phyloP scores from a whole-genome alignment of 1,284 basidiomycete species.

The Ganoderma multipileum region DNA sequence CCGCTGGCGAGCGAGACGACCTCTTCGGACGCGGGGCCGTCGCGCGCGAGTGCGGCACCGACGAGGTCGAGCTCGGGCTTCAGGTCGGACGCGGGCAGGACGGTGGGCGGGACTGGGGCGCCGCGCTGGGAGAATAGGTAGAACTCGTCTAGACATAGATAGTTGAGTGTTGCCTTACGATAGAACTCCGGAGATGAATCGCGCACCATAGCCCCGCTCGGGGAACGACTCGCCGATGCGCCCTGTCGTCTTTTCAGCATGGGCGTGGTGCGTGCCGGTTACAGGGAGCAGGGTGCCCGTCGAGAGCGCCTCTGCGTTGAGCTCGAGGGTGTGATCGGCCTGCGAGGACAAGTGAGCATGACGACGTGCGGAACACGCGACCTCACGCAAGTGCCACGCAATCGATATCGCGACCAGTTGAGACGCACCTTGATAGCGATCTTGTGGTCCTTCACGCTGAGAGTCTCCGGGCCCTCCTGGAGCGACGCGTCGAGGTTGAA shows the following conservation, averaged over 20 bases:
- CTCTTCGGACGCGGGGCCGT: constrained; percentile 47
- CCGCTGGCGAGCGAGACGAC: constrained; percentile 61
- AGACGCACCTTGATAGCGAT: constrained; percentile 60
- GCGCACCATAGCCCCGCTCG: constrained; percentile 62
- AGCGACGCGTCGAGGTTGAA: constrained; percentile 80
- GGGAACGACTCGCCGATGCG: constrained; percentile 65
- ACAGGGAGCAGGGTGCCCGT: constrained; percentile 59
- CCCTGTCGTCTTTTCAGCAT: constrained; percentile 50
- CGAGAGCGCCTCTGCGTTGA: constrained; percentile 56
- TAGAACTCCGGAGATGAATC: background rate
- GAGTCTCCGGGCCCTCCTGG: constrained; percentile 37
- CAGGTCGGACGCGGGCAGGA: constrained; percentile 40
- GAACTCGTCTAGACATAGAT: constrained; percentile 59
- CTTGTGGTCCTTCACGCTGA: constrained; percentile 62
- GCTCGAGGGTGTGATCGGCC: constrained; percentile 63
- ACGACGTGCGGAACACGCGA: background rate
- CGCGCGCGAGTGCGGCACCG: constrained; percentile 53
- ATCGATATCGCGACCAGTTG: background rate
- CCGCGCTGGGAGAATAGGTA: constrained; percentile 57
- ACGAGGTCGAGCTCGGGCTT: constrained; percentile 52
- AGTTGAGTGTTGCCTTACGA: too few relatives aligned
- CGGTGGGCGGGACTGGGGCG: constrained; percentile 48
- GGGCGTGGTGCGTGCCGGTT: constrained; percentile 53
- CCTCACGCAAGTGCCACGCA: background rate
- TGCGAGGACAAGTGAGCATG: constrained; percentile 31